phyloP scores from a whole-genome alignment of 2,329 filamentous ascomycete genomes.

The Diaporthe citri region DNA sequence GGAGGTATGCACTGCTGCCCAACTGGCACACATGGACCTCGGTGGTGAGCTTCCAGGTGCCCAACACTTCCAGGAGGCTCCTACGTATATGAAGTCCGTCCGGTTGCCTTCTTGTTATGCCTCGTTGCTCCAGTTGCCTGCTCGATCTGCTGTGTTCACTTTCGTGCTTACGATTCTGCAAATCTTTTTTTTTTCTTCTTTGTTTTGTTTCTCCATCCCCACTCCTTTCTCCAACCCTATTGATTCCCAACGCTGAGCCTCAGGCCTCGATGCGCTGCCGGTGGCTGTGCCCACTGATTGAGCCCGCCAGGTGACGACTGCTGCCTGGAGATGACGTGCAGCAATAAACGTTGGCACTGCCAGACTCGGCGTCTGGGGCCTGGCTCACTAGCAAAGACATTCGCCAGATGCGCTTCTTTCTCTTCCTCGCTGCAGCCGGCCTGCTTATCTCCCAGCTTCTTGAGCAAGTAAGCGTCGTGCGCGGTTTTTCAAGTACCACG shows the following conservation, averaged over 20 bases:
- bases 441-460: not conserved
- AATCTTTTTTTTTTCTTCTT: not conserved
- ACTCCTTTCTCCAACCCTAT: not conserved
- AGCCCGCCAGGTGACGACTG: not conserved
- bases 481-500: conserved; percentile 1
- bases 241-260: not conserved
- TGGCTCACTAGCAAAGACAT: not conserved
- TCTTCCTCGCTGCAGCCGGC: conserved; percentile 3
- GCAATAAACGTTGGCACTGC: conserved; percentile 10
- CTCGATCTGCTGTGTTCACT: not conserved
- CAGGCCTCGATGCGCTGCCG: conserved; percentile 1
- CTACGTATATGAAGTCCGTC: conserved; percentile 23
- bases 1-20: conserved; percentile 34
- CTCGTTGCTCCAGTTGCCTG: conserved; percentile 12
- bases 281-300: conserved; percentile 20
- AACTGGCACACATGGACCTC: not conserved
- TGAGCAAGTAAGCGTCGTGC: conserved; percentile 14
- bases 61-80: not conserved
- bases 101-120: conserved; percentile 23
- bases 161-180: not conserved
- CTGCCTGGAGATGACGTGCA: conserved; percentile 27
- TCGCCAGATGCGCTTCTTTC: not conserved
- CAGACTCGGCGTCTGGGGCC: not conserved
- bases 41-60: conserved; percentile 1
- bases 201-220: not conserved